These are phyloP conservation scores for Petunia secreta DNA, from an alignment of 257 asterid species.

Conservation along the genomic window DNA sequence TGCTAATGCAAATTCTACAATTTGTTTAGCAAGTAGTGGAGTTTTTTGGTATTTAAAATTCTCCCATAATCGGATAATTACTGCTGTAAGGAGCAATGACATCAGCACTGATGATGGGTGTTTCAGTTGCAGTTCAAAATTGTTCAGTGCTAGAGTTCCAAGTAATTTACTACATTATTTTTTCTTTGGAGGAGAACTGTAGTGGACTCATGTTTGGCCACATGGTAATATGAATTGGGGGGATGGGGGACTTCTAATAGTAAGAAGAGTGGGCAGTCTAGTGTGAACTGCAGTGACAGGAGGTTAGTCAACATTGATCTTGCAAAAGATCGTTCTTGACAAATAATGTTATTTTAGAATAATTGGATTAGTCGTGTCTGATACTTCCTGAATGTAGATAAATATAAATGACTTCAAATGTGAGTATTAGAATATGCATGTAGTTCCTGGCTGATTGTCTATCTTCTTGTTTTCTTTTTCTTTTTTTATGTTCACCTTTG, in stretches of 20 bases:
- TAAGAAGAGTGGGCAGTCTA: conserved; percentile 2
- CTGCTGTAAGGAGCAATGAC: not conserved
- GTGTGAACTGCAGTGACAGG: not conserved
- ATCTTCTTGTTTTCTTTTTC: not conserved
- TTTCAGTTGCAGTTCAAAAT: not conserved
- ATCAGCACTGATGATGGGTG: not conserved
- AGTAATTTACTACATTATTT: not conserved
- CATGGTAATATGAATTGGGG: not conserved
- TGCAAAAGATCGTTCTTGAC: not conserved
- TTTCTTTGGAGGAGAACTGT: conserved; percentile 4
- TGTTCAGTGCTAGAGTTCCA: conserved; percentile 16
- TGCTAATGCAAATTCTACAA: conserved; percentile 14
- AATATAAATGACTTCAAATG: conserved; percentile 7
- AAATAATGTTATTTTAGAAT: not conserved
- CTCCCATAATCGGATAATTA: not conserved
- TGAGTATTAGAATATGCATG: conserved; percentile 1
- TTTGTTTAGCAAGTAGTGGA: not conserved
- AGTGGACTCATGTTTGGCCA: not conserved
- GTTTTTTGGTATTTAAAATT: not conserved
- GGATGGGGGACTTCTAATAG: not conserved
- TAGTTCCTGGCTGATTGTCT: not conserved
- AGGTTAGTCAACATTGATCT: not conserved
- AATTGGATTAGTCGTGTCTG: conserved; percentile 5
- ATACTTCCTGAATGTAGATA: not conserved
- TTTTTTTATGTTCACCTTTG: not conserved